These are phyloP conservation scores for Lepiota venenata DNA, from an alignment of 768 basidiomycete genomes.

Conservation along the genomic window DNA sequence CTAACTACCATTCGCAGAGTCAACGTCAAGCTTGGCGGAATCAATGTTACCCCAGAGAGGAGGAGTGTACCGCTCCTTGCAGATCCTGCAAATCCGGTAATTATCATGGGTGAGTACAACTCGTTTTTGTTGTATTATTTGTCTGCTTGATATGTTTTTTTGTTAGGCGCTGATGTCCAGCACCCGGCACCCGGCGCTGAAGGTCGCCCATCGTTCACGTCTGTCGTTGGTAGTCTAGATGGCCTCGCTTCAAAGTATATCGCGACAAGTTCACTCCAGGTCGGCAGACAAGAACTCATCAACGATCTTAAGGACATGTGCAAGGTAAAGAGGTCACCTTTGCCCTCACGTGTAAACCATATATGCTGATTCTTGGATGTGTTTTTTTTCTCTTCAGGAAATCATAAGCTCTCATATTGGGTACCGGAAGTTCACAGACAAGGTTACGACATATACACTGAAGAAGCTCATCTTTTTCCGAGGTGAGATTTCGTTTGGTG, in stretches of 20 bases:
- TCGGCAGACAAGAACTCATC: slow-evolving; percentile 64
- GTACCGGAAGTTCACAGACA: slow-evolving; percentile 50
- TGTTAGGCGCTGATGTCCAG: slow-evolving; percentile 69
- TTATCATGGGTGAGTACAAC: slow-evolving; percentile 60
- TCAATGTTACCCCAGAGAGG: slow-evolving; percentile 71
- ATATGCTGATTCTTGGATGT: not conserved
- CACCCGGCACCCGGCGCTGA: slow-evolving; percentile 75
- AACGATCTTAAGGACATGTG: slow-evolving; percentile 63
- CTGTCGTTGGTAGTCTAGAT: slow-evolving; percentile 76
- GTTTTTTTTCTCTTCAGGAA: slow-evolving; percentile 31
- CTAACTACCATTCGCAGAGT: slow-evolving; percentile 38
- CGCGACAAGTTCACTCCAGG: slow-evolving; percentile 52
- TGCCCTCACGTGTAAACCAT: not conserved
- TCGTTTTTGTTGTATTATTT: not conserved
- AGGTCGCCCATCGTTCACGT: slow-evolving; percentile 72
- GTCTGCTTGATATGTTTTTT: not conserved
- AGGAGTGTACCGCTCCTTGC: slow-evolving; percentile 52
- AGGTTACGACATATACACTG: slow-evolving; percentile 34
- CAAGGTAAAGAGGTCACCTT: slow-evolving; percentile 34
- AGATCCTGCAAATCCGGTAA: slow-evolving; percentile 66
- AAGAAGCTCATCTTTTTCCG: slow-evolving; percentile 71
- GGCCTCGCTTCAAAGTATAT: slow-evolving; percentile 64
- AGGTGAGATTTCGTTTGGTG: slow-evolving; percentile 32
- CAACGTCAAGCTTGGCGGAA: slow-evolving; percentile 81
- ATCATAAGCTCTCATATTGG: slow-evolving; percentile 49